Conservation (phyloP, 371 early-diverging fungal genomes). For the Mucor racemosus region DNA sequence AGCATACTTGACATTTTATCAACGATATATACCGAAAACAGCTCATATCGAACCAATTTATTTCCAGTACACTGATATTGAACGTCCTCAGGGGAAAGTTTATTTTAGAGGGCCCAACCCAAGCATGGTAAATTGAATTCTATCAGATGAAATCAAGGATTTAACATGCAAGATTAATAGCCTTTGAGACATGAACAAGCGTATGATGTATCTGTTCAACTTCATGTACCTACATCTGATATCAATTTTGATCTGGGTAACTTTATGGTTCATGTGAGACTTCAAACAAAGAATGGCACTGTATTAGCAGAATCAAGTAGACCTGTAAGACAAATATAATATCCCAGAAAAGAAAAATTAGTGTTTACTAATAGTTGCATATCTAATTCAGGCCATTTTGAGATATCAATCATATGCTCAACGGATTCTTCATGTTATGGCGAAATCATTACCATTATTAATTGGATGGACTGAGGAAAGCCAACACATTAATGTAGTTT, state of each 20-base stretch:
- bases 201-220: slow-evolving; percentile 62
- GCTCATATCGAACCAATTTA: slow-evolving; percentile 50
- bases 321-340: slow-evolving; percentile 56
- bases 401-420: slow-evolving; percentile 76
- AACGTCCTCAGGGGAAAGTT: slow-evolving; percentile 18
- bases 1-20: slow-evolving; percentile 52
- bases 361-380: neutral
- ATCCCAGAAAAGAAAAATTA: neutral
- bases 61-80: slow-evolving; percentile 38
- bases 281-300: slow-evolving; percentile 58
- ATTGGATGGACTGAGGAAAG: slow-evolving; percentile 72
- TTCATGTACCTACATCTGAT: slow-evolving; percentile 83
- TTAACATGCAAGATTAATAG: neutral
- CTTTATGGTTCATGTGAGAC: slow-evolving; percentile 83
- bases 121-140: slow-evolving; percentile 21
- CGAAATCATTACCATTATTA: slow-evolving; percentile 70
- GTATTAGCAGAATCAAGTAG: slow-evolving; percentile 62
- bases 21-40: slow-evolving; percentile 48
- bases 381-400: slow-evolving; percentile 62
- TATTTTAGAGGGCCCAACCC: slow-evolving; percentile 29
- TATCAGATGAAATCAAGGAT: neutral
- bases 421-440: slow-evolving; percentile 65
- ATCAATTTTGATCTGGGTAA: slow-evolving; percentile 78
- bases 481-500: slow-evolving; percentile 64
- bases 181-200: slow-evolving; percentile 31